Evolutionary conservation across 2,329 filamentous ascomycete species (phyloP).

Genomic region (Stenocarpella maydis): DNA sequence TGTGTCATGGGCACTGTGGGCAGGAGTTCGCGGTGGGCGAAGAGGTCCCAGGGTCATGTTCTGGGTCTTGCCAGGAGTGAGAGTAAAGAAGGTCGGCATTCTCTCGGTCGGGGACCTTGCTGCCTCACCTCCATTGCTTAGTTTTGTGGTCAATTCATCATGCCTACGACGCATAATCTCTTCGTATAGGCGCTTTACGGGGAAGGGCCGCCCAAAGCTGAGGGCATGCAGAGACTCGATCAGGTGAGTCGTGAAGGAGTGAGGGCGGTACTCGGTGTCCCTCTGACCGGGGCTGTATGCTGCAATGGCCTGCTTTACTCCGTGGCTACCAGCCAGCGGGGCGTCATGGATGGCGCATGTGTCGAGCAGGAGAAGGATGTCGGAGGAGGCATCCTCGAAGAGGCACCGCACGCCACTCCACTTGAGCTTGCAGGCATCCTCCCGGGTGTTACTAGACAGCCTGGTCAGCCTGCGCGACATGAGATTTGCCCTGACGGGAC

Average conservation of each 20-base stretch:
- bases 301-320: slow-evolving; percentile 69
- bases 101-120: slow-evolving; percentile 47
- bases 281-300: slow-evolving; percentile 64
- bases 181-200: slow-evolving; percentile 63
- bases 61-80: slow-evolving; percentile 63
- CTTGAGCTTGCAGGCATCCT: slow-evolving; percentile 67
- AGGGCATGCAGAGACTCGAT: slow-evolving; percentile 64
- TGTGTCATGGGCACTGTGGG: slow-evolving; percentile 25
- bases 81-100: slow-evolving; percentile 61
- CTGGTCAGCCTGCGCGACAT: slow-evolving; percentile 37
- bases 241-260: slow-evolving; percentile 66
- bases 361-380: slow-evolving; percentile 69
- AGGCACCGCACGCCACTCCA: slow-evolving; percentile 70
- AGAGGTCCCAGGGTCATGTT: slow-evolving; percentile 62
- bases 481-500: neutral
- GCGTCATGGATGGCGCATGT: slow-evolving; percentile 65
- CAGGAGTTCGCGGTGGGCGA: slow-evolving; percentile 38
- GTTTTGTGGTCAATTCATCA: slow-evolving; percentile 50
- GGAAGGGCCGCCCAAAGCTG: slow-evolving; percentile 62
- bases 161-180: slow-evolving; percentile 59
- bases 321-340: slow-evolving; percentile 59
- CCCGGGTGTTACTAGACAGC: slow-evolving; percentile 59
- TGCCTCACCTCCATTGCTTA: slow-evolving; percentile 56
- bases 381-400: slow-evolving; percentile 69
- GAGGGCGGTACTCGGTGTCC: slow-evolving; percentile 52